Percentiles rank a stretch among this genome's conserved stretches.
phyloP scores from a whole-genome alignment of 805 yeast species.

The Komagataella pastoris region DNA sequence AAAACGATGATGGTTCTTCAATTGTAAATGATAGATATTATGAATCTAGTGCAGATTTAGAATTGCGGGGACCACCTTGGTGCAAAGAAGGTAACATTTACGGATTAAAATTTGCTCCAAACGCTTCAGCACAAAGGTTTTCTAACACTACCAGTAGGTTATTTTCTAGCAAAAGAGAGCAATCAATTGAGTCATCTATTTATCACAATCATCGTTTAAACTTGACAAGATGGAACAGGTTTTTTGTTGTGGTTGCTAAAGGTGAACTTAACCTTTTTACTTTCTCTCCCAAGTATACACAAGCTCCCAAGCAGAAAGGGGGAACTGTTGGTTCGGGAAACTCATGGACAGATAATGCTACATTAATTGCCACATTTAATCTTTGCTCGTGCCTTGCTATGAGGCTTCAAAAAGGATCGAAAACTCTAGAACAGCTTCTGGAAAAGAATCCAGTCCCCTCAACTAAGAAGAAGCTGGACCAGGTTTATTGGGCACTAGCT shows the following conservation, averaged over 20 bases:
- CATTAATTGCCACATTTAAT: constrained; percentile 36
- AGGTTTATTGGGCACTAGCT: constrained; percentile 38
- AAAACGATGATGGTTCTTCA: neutral
- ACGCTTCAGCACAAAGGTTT: neutral
- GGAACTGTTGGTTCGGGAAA: constrained; percentile 35
- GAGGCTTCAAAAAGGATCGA: constrained; percentile 21
- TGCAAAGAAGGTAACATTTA: constrained; percentile 46
- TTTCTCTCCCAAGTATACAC: constrained; percentile 18
- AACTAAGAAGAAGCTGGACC: constrained; percentile 18
- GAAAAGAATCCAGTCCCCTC: constrained; percentile 11
- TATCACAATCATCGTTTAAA: neutral
- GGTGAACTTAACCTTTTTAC: constrained; percentile 51
- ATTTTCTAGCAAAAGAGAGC: constrained; percentile 8
- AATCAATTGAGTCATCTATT: neutral
- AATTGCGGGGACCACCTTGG: constrained; percentile 66
- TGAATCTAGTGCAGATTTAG: constrained; percentile 24
- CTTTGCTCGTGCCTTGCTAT: constrained; percentile 40
- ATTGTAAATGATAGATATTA: neutral
- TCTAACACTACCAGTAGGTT: constrained; percentile 19
- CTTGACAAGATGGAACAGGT: constrained; percentile 25
- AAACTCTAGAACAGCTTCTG: constrained; percentile 7
- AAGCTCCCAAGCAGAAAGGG: constrained; percentile 1
- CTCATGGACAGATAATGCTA: constrained; percentile 49
- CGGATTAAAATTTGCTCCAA: neutral
- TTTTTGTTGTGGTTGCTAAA: constrained; percentile 54